These are phyloP conservation scores for Rosa persica DNA, from an alignment of 306 rosid genomes.

Conservation along the genomic window DNA sequence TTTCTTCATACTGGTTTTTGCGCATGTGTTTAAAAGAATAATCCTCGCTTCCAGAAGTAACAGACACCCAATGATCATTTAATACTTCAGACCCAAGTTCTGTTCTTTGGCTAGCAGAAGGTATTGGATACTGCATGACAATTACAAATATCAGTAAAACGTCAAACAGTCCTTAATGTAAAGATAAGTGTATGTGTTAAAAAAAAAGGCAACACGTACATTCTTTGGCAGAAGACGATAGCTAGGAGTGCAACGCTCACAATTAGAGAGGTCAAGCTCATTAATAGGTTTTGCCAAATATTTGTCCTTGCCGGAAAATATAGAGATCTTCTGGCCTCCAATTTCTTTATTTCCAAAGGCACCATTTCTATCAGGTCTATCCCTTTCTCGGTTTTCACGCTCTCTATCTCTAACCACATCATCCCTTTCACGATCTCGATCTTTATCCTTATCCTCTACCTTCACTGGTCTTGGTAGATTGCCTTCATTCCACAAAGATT, in stretches of 20 bases:
- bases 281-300: conserved; percentile 84
- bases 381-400: conserved; percentile 73
- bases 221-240: conserved; percentile 91
- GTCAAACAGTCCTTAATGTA: conserved; percentile 10
- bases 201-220: conserved; percentile 41
- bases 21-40: conserved; percentile 99
- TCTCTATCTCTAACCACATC: conserved; percentile 80
- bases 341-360: conserved; percentile 59
- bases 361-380: conserved; percentile 51
- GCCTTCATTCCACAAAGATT: conserved; percentile 83
- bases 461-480: conserved; percentile 56
- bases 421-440: conserved; percentile 62
- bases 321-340: conserved; percentile 65
- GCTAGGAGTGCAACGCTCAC: conserved; percentile 96
- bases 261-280: conserved; percentile 96
- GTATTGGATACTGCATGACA: conserved; percentile 79
- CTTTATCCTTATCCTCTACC: conserved; percentile 77
- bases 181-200: conserved; percentile 11
- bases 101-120: conserved; percentile 83
- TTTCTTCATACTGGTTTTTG: conserved; percentile 98
- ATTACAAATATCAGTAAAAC: conserved; percentile 21
- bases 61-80: conserved; percentile 98
- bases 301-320: conserved; percentile 87
- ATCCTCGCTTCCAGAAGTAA: conserved; percentile 99
- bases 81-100: conserved; percentile 79